Conservation (phyloP, 1,139 yeast genomes). For the Candida smagusa region DNA sequence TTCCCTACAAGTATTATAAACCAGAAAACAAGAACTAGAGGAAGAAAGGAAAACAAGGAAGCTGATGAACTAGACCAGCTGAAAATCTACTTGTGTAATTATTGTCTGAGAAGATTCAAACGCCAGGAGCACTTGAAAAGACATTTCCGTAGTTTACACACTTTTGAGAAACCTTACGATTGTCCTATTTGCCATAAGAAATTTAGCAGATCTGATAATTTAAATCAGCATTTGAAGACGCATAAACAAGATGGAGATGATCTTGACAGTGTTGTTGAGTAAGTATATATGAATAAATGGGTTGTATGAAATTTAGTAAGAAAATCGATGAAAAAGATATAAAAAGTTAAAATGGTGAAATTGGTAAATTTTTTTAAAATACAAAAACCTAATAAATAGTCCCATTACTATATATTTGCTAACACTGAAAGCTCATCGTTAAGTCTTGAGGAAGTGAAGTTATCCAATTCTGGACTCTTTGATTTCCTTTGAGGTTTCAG, state of each 20-base stretch:
- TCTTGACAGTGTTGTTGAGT: slow-evolving; percentile 4
- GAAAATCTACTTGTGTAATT: slow-evolving; percentile 43
- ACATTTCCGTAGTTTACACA: slow-evolving; percentile 70
- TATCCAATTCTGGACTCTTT: slow-evolving; percentile 17
- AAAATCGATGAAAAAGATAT: background rate
- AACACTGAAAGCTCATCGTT: slow-evolving; percentile 15
- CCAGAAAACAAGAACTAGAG: slow-evolving; percentile 38
- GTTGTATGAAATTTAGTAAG: background rate
- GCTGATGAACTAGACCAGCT: slow-evolving; percentile 43
- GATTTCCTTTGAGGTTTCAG: slow-evolving; percentile 27
- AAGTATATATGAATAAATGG: slow-evolving; percentile 1
- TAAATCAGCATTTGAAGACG: slow-evolving; percentile 72
- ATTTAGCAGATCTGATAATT: slow-evolving; percentile 72
- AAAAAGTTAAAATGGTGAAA: too few species aligned
- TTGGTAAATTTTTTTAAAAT: too few species aligned
- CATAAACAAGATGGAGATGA: slow-evolving; percentile 44
- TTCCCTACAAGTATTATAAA: slow-evolving; percentile 34
- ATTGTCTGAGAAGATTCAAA: slow-evolving; percentile 62
- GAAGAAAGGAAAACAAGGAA: slow-evolving; percentile 46
- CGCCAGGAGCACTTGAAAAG: slow-evolving; percentile 79
- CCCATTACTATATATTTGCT: background rate
- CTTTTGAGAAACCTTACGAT: slow-evolving; percentile 71
- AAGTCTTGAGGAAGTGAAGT: slow-evolving; percentile 17
- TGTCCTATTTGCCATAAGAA: slow-evolving; percentile 70
- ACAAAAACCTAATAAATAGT: too few species aligned